Evolutionary conservation across 768 basidiomycete species (phyloP).

Genomic region (Kwoniella dendrophila): DNA sequence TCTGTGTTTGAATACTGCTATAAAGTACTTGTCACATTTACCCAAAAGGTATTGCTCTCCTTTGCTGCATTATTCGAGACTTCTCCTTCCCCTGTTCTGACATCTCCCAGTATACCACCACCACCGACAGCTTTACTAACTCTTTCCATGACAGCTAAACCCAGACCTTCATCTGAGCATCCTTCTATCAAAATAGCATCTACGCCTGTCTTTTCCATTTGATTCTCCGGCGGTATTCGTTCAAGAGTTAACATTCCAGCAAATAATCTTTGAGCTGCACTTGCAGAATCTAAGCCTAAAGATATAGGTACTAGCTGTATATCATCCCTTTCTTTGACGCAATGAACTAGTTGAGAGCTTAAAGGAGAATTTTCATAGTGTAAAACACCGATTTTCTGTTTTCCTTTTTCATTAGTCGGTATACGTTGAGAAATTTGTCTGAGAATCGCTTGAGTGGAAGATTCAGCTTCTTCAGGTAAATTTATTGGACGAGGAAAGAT

Average conservation of each 20-base stretch:
- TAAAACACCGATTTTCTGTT: constrained; percentile 34
- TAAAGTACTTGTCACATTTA: constrained; percentile 32
- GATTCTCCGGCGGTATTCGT: constrained; percentile 1
- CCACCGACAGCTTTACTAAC: constrained; percentile 84
- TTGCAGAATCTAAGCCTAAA: constrained; percentile 58
- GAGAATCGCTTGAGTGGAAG: constrained; percentile 20
- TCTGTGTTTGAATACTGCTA: no score
- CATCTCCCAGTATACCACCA: constrained; percentile 37
- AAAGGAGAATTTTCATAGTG: constrained; percentile 46
- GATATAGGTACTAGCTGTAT: constrained; percentile 35
- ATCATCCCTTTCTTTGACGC: not conserved
- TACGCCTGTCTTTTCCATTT: constrained; percentile 59
- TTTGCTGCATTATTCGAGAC: not conserved
- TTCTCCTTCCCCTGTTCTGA: constrained; percentile 20
- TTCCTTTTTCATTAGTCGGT: not conserved
- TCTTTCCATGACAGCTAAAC: constrained; percentile 92
- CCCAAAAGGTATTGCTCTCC: constrained; percentile 44
- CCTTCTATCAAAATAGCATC: constrained; percentile 85
- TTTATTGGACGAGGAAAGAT: constrained; percentile 59
- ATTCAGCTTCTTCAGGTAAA: constrained; percentile 45
- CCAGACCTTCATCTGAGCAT: constrained; percentile 75
- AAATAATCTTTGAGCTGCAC: constrained; percentile 79
- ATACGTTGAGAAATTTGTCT: constrained; percentile 10
- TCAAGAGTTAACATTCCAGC: constrained; percentile 84
- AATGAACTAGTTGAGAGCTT: constrained; percentile 12